Base-by-base conservation (phyloP, 805 yeast genomes). In the Metschnikowia anglica region DNA sequence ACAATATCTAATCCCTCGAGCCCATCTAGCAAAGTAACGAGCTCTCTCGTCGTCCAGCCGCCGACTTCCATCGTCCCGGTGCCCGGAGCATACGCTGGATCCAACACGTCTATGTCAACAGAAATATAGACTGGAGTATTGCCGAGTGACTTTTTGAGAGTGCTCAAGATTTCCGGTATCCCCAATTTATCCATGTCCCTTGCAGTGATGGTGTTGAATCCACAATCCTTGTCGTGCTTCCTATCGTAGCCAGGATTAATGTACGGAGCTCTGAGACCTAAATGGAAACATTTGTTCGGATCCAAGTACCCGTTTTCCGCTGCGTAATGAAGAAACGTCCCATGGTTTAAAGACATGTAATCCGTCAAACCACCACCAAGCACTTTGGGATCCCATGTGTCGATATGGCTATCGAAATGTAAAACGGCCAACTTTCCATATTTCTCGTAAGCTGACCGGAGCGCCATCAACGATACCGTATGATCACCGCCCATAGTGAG, bases 21-120 rank as follows among this genome's bases (percentile, higher is more conserved):
- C 1, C 77, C 80, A 43, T 85, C 82, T 33, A 85, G 51, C 18
- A 84, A 61, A 5, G 73, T 65, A 47, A 82, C 72, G 26, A 84
- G 64, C 56, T 85, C 91, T 35, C 91, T 68, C 0, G 56, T 50
- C 11, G 80, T 73, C 71, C 83, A 76, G 2, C 93, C 93, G 12
- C 89, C 93, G 3, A 76, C 78, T 56, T 85, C 93, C 52, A 83
- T 77, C 3, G 93, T 85, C 8, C 93, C 93, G 0, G 91, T 84
- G 1, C 86, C 90, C 12, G 90, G 86, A 2, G 88, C 88, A 38
- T 71, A 65, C 4, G 85, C 79, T 0, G 89, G 89, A 56, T 85
- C 93, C 46, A 85, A 68, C 2, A 81, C 85, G 56, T 82, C 88
- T 34, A 79, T 73, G 58, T 74, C 79, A 25, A 74, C 68, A 0